phyloP scores from a whole-genome alignment of 176 grass and related monocot species.

The Bromus sterilis region DNA sequence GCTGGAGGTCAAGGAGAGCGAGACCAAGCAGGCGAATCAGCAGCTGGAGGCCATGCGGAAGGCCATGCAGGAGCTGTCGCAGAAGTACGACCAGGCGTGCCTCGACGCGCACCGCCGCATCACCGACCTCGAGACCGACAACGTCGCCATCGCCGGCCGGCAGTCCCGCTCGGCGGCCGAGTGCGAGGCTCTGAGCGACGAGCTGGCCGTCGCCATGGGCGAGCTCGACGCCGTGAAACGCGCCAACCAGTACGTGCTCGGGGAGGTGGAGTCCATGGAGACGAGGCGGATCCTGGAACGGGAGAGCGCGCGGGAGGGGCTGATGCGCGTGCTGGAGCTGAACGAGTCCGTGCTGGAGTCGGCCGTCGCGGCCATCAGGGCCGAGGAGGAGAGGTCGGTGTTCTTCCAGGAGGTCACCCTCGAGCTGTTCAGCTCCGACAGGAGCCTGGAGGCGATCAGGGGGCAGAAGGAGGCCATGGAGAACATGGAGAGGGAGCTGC shows the following conservation, averaged over 20 bases:
- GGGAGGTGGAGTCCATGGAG: constrained; percentile 24
- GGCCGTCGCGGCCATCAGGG: constrained; percentile 16
- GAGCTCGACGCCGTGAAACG: constrained; percentile 19
- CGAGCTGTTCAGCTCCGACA: neutral
- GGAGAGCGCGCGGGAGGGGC: constrained; percentile 8
- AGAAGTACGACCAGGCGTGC: neutral
- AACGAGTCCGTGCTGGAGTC: constrained; percentile 31
- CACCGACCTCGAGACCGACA: constrained; percentile 18
- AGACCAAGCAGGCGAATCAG: neutral
- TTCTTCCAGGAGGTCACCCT: constrained; percentile 32
- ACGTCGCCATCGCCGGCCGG: neutral
- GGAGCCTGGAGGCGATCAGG: constrained; percentile 3
- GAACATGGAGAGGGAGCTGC: constrained; percentile 23
- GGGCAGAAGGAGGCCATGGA: constrained; percentile 11
- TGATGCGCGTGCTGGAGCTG: constrained; percentile 14
- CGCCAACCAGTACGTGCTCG: neutral
- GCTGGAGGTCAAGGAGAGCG: constrained; percentile 27
- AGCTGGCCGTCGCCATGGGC: neutral
- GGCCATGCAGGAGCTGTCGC: neutral
- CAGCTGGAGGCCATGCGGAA: constrained; percentile 13
- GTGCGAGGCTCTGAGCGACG: constrained; percentile 15
- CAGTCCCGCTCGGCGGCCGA: constrained; percentile 12
- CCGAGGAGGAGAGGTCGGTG: constrained; percentile 41
- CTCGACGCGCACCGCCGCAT: neutral
- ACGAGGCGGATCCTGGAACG: neutral